These are phyloP conservation scores for Colletotrichum scovillei DNA, from an alignment of 2,329 filamentous ascomycete genomes.

Conservation along the genomic window DNA sequence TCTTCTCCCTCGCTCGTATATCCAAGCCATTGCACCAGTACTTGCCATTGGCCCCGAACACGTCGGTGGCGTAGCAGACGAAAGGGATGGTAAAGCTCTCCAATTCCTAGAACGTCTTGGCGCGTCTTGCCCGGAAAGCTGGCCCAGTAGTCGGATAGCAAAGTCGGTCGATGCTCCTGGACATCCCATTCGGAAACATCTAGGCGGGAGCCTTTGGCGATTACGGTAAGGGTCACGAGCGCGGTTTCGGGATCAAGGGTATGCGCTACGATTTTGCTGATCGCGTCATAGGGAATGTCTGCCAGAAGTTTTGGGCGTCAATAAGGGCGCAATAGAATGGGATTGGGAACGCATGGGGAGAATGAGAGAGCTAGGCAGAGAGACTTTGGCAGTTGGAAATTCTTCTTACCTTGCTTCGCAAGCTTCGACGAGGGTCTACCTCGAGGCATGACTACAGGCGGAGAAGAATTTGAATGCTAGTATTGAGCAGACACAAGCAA, in stretches of 20 bases:
- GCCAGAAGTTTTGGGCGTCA: background rate
- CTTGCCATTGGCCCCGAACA: constrained; percentile 32
- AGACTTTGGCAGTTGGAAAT: background rate
- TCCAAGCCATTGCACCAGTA: constrained; percentile 28
- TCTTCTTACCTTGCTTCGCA: constrained; percentile 20
- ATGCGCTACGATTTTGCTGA: constrained; percentile 22
- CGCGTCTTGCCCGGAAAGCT: constrained; percentile 25
- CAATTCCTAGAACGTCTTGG: constrained; percentile 26
- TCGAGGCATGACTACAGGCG: constrained; percentile 20
- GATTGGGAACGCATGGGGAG: background rate
- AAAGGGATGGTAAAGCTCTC: constrained; percentile 31
- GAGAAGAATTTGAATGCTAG: background rate
- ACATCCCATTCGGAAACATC: constrained; percentile 30
- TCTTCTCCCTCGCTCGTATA: constrained; percentile 25
- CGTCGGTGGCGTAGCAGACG: constrained; percentile 22
- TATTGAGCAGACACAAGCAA: background rate
- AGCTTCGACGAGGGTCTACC: constrained; percentile 4
- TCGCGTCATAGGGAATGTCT: constrained; percentile 27
- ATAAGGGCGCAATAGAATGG: background rate
- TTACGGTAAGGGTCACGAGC: constrained; percentile 26
- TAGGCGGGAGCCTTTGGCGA: constrained; percentile 1
- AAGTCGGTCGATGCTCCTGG: constrained; percentile 21
- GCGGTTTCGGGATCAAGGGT: constrained; percentile 16
- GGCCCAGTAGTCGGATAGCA: constrained; percentile 25
- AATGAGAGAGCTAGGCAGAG: background rate